Evolutionary conservation across 495 filamentous ascomycete genomes (phyloP), one percentile per base, ranked within the genome.

Genomic region (Barbatosphaeria neglecta): DNA sequence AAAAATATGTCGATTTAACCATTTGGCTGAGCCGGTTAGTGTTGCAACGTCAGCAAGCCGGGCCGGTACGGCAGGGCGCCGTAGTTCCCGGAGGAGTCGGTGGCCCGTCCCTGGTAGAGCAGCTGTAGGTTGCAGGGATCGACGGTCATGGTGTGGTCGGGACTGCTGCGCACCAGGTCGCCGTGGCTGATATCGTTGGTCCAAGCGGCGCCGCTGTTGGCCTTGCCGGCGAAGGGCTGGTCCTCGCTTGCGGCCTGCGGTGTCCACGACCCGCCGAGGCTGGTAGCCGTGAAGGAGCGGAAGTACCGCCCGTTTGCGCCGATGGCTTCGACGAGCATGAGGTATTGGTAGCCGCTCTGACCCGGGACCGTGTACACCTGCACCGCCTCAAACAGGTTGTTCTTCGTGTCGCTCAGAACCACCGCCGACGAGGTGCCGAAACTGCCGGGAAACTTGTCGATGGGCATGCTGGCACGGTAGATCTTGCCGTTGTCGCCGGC

Each of bases 291-390:
- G 60, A 73, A 82, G 0, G 77, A 81, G 27, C 79, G 76, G 74
- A 83, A 83, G 49, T 76, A 83, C 5, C 79, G 71, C 1, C 78
- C 78, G 16, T 68, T 52, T 0, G 65, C 16, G 4, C 78, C 77
- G 35, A 80, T 78, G 0, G 72, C 59, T 58, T 84, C 80, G 49
- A 82, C 73, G 31, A 84, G 73, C 76, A 84, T 81, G 10, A 84
- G 69, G 53, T 79, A 79, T 40, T 53, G 16, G 44, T 76, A 75
- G 31, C 65, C 44, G 37, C 58, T 68, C 49, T 75, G 68, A 27
- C 72, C 75, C 8, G 56, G 6, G 35, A 83, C 57, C 6, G 70
- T 80, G 63, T 82, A 83, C 19, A 82, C 78, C 47, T 82, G 67
- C 0, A 81, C 77, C 4, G 76, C 77, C 49, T 82, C 79, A 53